Evolutionary conservation across 2,329 filamentous ascomycete species (phyloP).

Genomic region (Fusarium subglutinans): DNA sequence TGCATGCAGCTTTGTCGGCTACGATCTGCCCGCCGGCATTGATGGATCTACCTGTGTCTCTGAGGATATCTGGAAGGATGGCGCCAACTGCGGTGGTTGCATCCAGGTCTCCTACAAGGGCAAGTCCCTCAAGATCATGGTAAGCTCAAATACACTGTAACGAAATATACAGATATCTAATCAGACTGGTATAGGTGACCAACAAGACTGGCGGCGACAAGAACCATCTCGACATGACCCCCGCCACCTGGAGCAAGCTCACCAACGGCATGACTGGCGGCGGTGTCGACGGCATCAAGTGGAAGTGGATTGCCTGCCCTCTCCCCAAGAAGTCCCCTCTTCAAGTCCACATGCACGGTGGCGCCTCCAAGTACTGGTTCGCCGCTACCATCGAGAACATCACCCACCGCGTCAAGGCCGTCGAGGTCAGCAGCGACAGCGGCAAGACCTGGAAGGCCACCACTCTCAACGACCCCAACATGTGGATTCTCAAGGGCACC

Average conservation of each 20-base stretch:
- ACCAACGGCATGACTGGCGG: slow-evolving; percentile 11
- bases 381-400: slow-evolving; percentile 14
- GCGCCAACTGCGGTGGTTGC: slow-evolving; percentile 13
- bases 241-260: slow-evolving; percentile 10
- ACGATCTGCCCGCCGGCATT: slow-evolving; percentile 5
- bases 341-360: slow-evolving; percentile 16
- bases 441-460: slow-evolving; percentile 13
- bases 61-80: slow-evolving; percentile 13
- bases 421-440: slow-evolving; percentile 12
- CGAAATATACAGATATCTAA: neutral
- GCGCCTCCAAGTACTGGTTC: slow-evolving; percentile 20
- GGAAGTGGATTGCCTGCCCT: slow-evolving; percentile 22
- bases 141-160: neutral
- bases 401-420: slow-evolving; percentile 16
- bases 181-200: neutral
- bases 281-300: slow-evolving; percentile 15
- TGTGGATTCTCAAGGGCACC: slow-evolving; percentile 13
- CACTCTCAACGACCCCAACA: slow-evolving; percentile 3
- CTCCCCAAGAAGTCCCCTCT: neutral
- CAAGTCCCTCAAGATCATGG: slow-evolving; percentile 14
- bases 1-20: slow-evolving; percentile 15
- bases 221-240: slow-evolving; percentile 22
- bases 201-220: slow-evolving; percentile 17
- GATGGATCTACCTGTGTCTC: slow-evolving; percentile 11
- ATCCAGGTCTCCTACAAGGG: slow-evolving; percentile 1